A percentile compares a stretch with the other conserved stretches of the same genome.
phyloP scores from a whole-genome alignment of 257 asterid species.

The Avicennia marina region DNA sequence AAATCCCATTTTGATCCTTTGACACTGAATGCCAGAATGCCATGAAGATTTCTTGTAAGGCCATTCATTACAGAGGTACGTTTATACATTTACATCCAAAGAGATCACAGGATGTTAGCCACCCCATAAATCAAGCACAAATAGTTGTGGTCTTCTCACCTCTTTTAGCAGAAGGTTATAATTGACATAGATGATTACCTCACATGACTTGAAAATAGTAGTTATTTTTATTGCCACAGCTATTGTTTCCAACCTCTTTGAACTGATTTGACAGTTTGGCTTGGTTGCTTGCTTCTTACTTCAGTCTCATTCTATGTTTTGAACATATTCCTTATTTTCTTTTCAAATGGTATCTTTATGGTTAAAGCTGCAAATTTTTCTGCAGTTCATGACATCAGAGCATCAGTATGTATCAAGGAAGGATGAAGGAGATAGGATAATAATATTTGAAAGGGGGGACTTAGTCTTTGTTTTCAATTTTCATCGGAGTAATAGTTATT shows the following conservation, averaged over 20 bases:
- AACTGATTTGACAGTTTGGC: background rate
- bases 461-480: slow-evolving; percentile 86
- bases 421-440: slow-evolving; percentile 72
- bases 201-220: background rate
- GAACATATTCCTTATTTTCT: no score
- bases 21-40: background rate
- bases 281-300: background rate
- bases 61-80: background rate
- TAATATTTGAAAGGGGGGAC: slow-evolving; percentile 81
- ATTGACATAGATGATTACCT: background rate
- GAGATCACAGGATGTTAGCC: background rate
- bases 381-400: slow-evolving; percentile 93
- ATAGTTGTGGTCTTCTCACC: background rate
- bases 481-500: slow-evolving; percentile 80
- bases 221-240: background rate
- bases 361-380: slow-evolving; percentile 2
- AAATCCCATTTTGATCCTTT: background rate
- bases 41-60: background rate
- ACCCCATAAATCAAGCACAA: slow-evolving; percentile 2
- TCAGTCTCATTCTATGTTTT: no score
- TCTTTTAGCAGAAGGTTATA: background rate
- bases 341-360: no score
- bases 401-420: slow-evolving; percentile 84
- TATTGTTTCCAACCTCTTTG: background rate
- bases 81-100: background rate